Conservation (phyloP, 2,329 filamentous ascomycete genomes). For the Botrytis sinoallii region DNA sequence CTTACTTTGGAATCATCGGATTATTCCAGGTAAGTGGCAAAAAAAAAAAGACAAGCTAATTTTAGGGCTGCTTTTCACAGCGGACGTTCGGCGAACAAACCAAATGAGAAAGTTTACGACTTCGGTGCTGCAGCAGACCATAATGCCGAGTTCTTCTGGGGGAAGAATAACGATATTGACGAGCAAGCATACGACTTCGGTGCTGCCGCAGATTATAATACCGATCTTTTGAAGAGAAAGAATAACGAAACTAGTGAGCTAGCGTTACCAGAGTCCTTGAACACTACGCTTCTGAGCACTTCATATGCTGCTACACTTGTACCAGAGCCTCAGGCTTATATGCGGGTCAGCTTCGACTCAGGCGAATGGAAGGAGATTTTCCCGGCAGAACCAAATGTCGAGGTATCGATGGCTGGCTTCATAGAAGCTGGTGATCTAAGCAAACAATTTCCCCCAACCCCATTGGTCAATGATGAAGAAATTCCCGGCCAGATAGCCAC, state of each 20-base stretch:
- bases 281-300: neutral
- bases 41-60: slow-evolving; percentile 8
- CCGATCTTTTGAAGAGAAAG: neutral
- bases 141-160: neutral
- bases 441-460: neutral
- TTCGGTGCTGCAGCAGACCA: neutral
- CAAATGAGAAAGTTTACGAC: neutral
- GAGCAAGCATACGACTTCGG: neutral
- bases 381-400: neutral
- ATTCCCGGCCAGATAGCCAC: neutral
- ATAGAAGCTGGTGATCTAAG: neutral
- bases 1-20: neutral
- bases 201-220: neutral
- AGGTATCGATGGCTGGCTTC: neutral
- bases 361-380: neutral
- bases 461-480: neutral
- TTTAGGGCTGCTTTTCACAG: neutral
- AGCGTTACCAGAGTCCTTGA: rapidly evolving
- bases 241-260: neutral
- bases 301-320: neutral
- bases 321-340: neutral
- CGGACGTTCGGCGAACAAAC: too few species aligned
- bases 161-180: neutral
- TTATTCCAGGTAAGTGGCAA: neutral
- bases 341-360: neutral